Conservation (phyloP, 78 protist species). For the Emiliania huxleyi region DNA sequence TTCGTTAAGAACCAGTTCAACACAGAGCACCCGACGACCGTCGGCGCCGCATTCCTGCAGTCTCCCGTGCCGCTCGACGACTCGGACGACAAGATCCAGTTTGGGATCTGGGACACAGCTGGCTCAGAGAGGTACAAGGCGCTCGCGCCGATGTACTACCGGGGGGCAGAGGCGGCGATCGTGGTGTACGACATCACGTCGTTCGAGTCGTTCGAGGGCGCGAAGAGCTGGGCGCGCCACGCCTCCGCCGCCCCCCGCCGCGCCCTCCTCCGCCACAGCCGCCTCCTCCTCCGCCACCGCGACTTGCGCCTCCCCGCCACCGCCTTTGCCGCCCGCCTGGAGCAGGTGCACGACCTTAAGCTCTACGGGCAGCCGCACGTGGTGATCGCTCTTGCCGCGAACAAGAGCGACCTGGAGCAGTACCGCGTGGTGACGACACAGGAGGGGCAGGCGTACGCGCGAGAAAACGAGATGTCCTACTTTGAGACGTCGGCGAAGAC, state of each 20-base stretch:
- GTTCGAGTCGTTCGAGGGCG: slow-evolving; percentile 11
- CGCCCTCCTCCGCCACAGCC: no score
- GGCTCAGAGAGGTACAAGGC: slow-evolving; percentile 20
- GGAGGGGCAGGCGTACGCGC: slow-evolving; percentile 40
- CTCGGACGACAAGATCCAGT: background rate
- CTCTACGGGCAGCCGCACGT: slow-evolving; percentile 23
- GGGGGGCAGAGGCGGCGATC: slow-evolving; percentile 54
- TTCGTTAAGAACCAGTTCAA: slow-evolving; percentile 9
- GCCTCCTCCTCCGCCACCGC: no score
- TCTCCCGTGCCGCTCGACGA: slow-evolving; percentile 1
- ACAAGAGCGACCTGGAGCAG: slow-evolving; percentile 34
- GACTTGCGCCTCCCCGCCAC: no score
- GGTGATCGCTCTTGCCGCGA: slow-evolving; percentile 43
- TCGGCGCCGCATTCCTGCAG: slow-evolving; percentile 44
- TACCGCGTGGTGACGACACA: slow-evolving; percentile 13
- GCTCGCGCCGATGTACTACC: slow-evolving; percentile 55
- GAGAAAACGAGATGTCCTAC: background rate
- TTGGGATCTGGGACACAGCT: slow-evolving; percentile 35
- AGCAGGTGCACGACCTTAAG: slow-evolving; percentile 31
- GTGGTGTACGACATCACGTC: slow-evolving; percentile 58
- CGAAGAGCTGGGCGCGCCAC: slow-evolving; percentile 37
- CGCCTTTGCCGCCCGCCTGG: no score
- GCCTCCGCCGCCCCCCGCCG: no score
- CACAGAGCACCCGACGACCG: background rate
- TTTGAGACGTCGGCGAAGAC: slow-evolving; percentile 43